A percentile compares a stretch with the other conserved stretches of the same genome.
Evolutionary conservation across 768 basidiomycete genomes (phyloP).

Genomic region (Tylopilus vinaceipallidus): DNA sequence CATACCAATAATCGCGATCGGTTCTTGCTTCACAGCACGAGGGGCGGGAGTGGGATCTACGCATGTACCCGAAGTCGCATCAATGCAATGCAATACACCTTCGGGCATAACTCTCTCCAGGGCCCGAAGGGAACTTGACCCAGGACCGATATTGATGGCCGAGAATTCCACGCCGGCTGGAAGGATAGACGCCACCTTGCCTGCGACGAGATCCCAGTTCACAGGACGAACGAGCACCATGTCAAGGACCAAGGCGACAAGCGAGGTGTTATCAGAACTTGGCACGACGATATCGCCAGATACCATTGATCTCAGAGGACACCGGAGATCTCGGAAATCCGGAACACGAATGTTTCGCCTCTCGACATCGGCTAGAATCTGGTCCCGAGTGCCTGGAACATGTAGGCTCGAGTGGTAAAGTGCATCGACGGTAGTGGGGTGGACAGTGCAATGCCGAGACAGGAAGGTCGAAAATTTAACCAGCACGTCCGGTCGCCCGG

Average conservation of each 20-base stretch:
- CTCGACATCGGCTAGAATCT: constrained; percentile 44
- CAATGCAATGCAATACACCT: constrained; percentile 13
- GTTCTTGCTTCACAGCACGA: constrained; percentile 40
- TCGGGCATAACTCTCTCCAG: constrained; percentile 36
- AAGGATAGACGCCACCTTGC: constrained; percentile 24
- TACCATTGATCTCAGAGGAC: constrained; percentile 46
- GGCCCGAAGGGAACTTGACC: constrained; percentile 38
- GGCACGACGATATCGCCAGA: constrained; percentile 38
- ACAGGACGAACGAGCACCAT: constrained; percentile 48
- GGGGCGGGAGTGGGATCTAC: background rate
- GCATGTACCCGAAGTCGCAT: constrained; percentile 11
- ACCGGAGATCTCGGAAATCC: constrained; percentile 42
- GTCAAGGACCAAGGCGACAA: constrained; percentile 40
- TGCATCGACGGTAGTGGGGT: constrained; percentile 45
- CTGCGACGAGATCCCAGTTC: constrained; percentile 48
- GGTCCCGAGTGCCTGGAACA: constrained; percentile 32
- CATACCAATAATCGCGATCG: constrained; percentile 74
- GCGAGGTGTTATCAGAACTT: constrained; percentile 18
- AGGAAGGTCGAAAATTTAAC: constrained; percentile 40
- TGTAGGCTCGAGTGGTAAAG: constrained; percentile 49
- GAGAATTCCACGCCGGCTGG: constrained; percentile 23
- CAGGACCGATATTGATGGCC: constrained; percentile 52
- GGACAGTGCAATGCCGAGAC: constrained; percentile 35
- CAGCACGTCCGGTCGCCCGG: constrained; percentile 54
- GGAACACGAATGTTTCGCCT: constrained; percentile 52